Evolutionary conservation across 2,329 filamentous ascomycete species (phyloP), one percentile per base, ranked within the genome.

Genomic region (Sporothrix protearum): DNA sequence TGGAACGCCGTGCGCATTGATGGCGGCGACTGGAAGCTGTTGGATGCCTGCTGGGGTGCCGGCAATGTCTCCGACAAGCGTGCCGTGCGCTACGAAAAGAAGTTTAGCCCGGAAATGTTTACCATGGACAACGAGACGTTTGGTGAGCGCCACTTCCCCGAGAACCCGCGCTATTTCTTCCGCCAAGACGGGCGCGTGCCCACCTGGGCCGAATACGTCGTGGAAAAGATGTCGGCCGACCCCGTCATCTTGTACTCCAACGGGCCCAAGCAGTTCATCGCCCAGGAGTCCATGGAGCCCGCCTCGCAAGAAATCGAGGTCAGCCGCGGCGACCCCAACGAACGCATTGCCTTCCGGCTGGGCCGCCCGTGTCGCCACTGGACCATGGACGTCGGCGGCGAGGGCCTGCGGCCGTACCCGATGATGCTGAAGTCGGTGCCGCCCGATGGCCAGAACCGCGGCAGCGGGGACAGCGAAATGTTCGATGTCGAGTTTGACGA

Each of bases 1-100:
- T 97, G 96, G 96, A 97, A 97, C 77, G 94, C 92, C 0, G 93
- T 97, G 7, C 87, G 89, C 68, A 93, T 98, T 72, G 95, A 98
- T 76, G 87, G 89, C 33, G 93, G 92, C 1, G 87, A 89, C 75
- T 98, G 95, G 95, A 97, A 97, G 80, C 86, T 98, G 0, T 82
- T 98, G 66, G 96, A 99, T 77, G 81, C 91, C 0, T 98, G 95
- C 78, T 99, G 96, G 96, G 96, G 96, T 51, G 93, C 95, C 0
- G 95, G 95, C 1, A 84, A 88, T 73, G 81, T 97, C 9, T 80
- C 84, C 57, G 83, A 77, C 19, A 81, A 85, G 69, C 80, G 85
- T 36, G 83, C 77, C 19, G 81, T 85, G 71, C 80, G 83, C 1
- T 97, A 94, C 81, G 86, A 86, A 57, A 86, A 91, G 76, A 78